phyloP scores from a whole-genome alignment of 257 asterid species.

The Vinca minor region DNA sequence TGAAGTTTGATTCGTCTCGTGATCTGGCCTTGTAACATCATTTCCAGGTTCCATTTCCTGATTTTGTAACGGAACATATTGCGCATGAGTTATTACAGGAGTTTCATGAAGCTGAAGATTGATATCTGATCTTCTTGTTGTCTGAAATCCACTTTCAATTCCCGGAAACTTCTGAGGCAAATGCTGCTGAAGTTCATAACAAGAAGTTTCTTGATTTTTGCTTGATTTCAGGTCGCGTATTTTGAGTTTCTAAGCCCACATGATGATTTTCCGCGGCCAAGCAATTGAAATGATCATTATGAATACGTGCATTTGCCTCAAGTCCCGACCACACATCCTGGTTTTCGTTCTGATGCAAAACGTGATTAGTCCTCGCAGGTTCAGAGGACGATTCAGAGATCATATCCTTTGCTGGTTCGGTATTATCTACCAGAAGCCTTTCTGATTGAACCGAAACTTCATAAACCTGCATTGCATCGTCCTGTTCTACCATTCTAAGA shows the following conservation, averaged over 20 bases:
- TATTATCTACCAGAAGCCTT: constrained; percentile 17
- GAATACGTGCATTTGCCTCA: constrained; percentile 9
- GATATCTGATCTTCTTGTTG: constrained; percentile 5
- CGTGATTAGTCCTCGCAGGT: constrained; percentile 1
- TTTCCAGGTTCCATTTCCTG: constrained; percentile 1
- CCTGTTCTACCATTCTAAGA: constrained; percentile 59
- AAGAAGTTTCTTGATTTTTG: constrained; percentile 20
- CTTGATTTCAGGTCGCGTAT: constrained; percentile 15
- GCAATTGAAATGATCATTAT: constrained; percentile 2
- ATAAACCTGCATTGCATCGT: constrained; percentile 57
- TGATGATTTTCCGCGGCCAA: constrained; percentile 21
- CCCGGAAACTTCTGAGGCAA: not conserved
- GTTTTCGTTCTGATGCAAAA: constrained; percentile 13
- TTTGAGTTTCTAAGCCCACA: constrained; percentile 7
- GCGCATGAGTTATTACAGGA: constrained; percentile 27
- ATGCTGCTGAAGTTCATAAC: constrained; percentile 7
- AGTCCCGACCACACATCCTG: constrained; percentile 13
- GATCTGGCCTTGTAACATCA: constrained; percentile 10
- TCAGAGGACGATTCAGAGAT: constrained; percentile 19
- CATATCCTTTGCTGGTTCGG: constrained; percentile 15
- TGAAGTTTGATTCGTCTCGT: constrained; percentile 17
- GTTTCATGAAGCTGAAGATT: constrained; percentile 34
- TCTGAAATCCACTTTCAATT: constrained; percentile 5
- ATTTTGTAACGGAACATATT: constrained; percentile 11
- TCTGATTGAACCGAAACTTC: constrained; percentile 40